phyloP scores from a whole-genome alignment of 2,329 filamentous ascomycete species.

The Epichloe typhina region DNA sequence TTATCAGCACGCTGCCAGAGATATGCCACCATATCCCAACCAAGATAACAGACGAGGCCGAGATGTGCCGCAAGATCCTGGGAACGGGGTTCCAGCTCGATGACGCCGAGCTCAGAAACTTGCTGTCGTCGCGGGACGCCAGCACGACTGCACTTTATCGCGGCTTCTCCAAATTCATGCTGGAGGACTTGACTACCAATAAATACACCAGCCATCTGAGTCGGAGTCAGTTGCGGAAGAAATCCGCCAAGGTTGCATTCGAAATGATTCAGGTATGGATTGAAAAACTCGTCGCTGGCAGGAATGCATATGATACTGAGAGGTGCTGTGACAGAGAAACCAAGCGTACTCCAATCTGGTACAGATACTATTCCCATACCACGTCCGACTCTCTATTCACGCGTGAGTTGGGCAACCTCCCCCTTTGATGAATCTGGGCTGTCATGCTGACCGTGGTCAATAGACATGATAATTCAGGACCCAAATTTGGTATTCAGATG shows the following conservation, averaged over 20 bases:
- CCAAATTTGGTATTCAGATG: constrained; percentile 28
- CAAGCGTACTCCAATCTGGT: constrained; percentile 34
- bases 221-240: constrained; percentile 17
- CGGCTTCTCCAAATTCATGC: constrained; percentile 47
- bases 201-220: constrained; percentile 13
- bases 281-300: too few species aligned
- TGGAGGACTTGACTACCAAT: constrained; percentile 18
- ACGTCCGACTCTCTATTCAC: constrained; percentile 34
- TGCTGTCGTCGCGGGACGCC: constrained; percentile 17
- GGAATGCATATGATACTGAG: not conserved
- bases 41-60: constrained; percentile 13
- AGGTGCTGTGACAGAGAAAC: constrained; percentile 18
- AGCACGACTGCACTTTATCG: constrained; percentile 38
- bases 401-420: constrained; percentile 17
- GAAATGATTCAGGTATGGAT: constrained; percentile 20
- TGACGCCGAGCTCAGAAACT: constrained; percentile 13
- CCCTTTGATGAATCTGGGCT: not conserved
- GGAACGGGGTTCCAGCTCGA: constrained; percentile 23
- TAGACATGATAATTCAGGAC: constrained; percentile 24
- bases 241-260: constrained; percentile 17
- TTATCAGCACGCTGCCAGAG: constrained; percentile 26
- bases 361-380: constrained; percentile 30
- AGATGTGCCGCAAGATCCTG: constrained; percentile 20
- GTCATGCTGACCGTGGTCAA: not conserved
- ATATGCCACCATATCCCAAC: constrained; percentile 20